Conservation (phyloP, 2,329 filamentous ascomycete species). For the Emericellopsis cladophorae region DNA sequence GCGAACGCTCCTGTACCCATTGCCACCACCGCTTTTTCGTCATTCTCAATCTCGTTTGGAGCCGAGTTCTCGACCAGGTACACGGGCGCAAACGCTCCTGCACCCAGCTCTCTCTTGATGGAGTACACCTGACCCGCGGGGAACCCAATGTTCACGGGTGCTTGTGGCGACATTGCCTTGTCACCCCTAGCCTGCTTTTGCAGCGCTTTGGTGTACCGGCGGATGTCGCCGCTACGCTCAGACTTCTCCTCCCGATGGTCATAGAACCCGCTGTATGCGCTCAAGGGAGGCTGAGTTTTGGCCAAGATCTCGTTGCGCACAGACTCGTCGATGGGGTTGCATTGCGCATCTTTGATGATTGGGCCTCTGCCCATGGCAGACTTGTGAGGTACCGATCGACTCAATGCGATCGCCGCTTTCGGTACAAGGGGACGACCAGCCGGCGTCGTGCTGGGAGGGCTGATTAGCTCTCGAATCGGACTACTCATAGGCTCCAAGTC, state of each 20-base stretch:
- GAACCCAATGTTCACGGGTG: conserved; percentile 56
- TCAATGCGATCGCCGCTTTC: conserved; percentile 22
- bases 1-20: conserved; percentile 53
- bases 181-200: conserved; percentile 47
- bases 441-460: conserved; percentile 32
- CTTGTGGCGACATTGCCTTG: conserved; percentile 42
- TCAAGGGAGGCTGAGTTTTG: conserved; percentile 60
- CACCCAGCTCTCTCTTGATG: conserved; percentile 74
- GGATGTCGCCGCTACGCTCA: conserved; percentile 63
- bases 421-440: conserved; percentile 35
- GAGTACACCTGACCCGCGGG: conserved; percentile 57
- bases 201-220: conserved; percentile 62
- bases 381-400: conserved; percentile 19
- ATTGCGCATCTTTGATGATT: conserved; percentile 70
- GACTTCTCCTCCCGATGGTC: conserved; percentile 54
- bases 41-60: conserved; percentile 25
- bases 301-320: conserved; percentile 65
- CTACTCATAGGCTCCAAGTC: conserved; percentile 46
- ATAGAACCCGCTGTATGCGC: conserved; percentile 66
- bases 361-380: conserved; percentile 42
- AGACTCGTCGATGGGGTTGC: conserved; percentile 76
- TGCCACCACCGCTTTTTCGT: conserved; percentile 29
- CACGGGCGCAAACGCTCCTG: conserved; percentile 89
- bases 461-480: conserved; percentile 55
- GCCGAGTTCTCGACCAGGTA: conserved; percentile 74